Conservation (phyloP, 2,329 filamentous ascomycete species). For the Amylocarpus encephaloides region DNA sequence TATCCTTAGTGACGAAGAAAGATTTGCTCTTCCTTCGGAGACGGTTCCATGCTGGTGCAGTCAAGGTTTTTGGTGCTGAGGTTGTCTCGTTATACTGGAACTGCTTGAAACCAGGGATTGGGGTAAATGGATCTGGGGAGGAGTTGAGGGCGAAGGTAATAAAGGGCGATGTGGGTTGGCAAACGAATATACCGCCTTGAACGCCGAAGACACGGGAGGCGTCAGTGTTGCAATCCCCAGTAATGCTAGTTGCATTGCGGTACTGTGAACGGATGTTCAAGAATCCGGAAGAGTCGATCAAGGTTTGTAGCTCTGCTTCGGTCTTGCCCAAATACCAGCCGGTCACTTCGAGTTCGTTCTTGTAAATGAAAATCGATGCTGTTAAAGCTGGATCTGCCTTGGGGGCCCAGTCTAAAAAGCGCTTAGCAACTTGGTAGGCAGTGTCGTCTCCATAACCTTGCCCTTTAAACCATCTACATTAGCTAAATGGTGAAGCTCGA, state of each 20-base stretch:
- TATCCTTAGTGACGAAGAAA: neutral
- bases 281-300: neutral
- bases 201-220: neutral
- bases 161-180: neutral
- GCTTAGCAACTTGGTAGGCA: neutral
- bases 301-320: neutral
- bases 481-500: neutral
- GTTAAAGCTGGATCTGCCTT: neutral
- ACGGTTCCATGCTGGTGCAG: neutral
- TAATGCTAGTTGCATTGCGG: neutral
- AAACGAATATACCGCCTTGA: neutral
- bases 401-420: neutral
- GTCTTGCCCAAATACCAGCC: neutral
- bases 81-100: neutral
- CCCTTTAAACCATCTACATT: neutral
- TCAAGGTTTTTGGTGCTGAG: neutral
- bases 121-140: neutral
- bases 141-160: neutral
- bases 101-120: neutral
- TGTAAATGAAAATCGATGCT: neutral
- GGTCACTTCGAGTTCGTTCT: neutral
- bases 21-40: neutral
- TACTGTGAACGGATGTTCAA: neutral
- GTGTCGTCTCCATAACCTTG: neutral
- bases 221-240: neutral